phyloP scores from a whole-genome alignment of 306 rosid species.

The Cyclanthera cordifolia region DNA sequence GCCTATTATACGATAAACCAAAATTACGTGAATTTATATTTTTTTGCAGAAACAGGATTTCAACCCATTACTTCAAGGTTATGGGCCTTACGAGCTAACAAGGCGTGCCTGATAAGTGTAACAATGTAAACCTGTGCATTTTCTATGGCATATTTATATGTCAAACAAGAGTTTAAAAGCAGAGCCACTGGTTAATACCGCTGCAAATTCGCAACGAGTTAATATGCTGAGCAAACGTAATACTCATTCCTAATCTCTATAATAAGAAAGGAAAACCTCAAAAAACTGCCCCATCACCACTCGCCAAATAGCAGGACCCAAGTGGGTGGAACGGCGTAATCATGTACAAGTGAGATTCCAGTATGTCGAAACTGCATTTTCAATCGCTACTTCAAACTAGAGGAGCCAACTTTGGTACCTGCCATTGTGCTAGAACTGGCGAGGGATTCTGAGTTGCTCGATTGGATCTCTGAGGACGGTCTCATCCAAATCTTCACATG shows the following conservation, averaged over 20 bases:
- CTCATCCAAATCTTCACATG: conserved; percentile 79
- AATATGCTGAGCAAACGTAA: conserved; percentile 7
- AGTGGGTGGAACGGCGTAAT: conserved; percentile 5
- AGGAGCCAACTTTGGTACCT: neutral
- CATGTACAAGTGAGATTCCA: conserved; percentile 15
- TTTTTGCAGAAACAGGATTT: too few relatives aligned
- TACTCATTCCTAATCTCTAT: conserved; percentile 14
- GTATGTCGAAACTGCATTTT: neutral
- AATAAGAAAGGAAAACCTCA: conserved; percentile 3
- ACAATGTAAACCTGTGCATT: conserved; percentile 14
- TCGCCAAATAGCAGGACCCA: conserved; percentile 8
- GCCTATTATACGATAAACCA: neutral
- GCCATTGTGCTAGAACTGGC: neutral
- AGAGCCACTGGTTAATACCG: conserved; percentile 9
- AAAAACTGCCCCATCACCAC: conserved; percentile 12
- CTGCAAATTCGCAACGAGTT: conserved; percentile 12
- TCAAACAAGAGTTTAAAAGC: conserved; percentile 12
- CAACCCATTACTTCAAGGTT: too few relatives aligned
- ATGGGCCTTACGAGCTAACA: too few relatives aligned
- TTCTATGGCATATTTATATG: conserved; percentile 9
- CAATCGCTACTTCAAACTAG: conserved; percentile 1
- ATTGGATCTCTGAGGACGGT: conserved; percentile 25
- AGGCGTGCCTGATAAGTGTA: neutral
- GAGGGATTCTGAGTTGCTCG: conserved; percentile 1
- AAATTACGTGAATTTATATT: neutral